Base-by-base conservation (phyloP, 2,329 filamentous ascomycete species). In the Fusarium praegraminearum region DNA sequence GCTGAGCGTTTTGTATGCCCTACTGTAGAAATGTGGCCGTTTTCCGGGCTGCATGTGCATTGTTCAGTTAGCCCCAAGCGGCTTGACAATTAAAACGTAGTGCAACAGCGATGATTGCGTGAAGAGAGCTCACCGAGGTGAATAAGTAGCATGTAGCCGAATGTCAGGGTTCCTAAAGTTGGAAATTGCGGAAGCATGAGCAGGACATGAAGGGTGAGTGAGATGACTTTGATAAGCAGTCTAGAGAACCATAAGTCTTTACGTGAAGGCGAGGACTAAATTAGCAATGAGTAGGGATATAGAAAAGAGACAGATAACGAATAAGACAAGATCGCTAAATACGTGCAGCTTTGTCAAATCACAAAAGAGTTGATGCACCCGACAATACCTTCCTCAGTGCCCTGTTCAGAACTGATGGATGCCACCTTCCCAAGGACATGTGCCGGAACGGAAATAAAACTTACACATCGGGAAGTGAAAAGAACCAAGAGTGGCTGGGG, bases 101-200 rank as follows among this genome's bases (percentile, higher is more conserved):
- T 71, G 65, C 56, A 61, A 64, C 50, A 44, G 36, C 52, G 49
- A 60, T 35, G 60, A 46, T 58, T 55, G 47, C 45, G 57, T 20
- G 52, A 63, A 65, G 57, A 57, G 62, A 65, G 60, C 24, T 22
- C 55, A 61, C 18, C 33, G 33, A 38, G 50, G 45, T 43, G 41
- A 67, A 54, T 64, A 26, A 26, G 22, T 53, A 30, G n/a, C 4
- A 40, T 28, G 49, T 20, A 52, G 11, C 20, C 30, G 13, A 47
- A 32, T 46, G 18, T 12, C 10, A n/a, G n/a, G 18, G 18, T 3
- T 11, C 11, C 35, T 38, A 38, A 40, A 20, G 36, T n/a, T 20
- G n/a, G 36, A 20, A 20, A 40, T 20, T 20, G 36, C 18, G 20
- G 36, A 40, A 20, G n/a, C 36, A 40, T 6, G n/a, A 40, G 36